Evolutionary conservation across 2,329 filamentous ascomycete species (phyloP), one percentile per base, ranked within the genome.

Genomic region (Botrytis medusae): DNA sequence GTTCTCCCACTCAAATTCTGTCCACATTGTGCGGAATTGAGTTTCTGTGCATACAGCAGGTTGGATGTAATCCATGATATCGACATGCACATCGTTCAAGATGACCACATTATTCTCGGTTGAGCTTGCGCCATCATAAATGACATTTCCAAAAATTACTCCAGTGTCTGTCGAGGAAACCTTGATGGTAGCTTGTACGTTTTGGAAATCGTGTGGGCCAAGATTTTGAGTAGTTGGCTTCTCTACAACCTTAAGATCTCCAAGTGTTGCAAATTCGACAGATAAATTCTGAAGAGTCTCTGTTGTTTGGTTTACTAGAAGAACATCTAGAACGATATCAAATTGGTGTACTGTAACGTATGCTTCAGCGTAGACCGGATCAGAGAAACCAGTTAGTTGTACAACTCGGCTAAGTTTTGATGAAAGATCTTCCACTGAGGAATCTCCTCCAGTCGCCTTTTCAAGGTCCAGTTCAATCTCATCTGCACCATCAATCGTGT

Each of bases 11-110:
- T 99, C 96, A 78, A 99, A 99, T 82, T 99, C 96, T 54, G 96
- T 99, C 96, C 96, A 99, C 96, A 99, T 99, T n/a, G 94, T 97
- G 74, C 96, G 90, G 91, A 99, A 99, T 81, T 98, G 94, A 18
- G 95, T 98, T 86, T 99, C 96, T 7, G 94, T 96, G 87, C 96
- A 99, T 25, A 94, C 91, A 10, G 95, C 95, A 1, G 96, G 96
- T 82, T 98, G 95, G 80, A 99, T 99, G 85, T 99, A 99, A 84
- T 99, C 96, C 96, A 99, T 99, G 77, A 99, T 98, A 81, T 99
- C 96, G 73, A 98, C 95, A 80, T 99, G 96, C 44, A 99, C 90
- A 82, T 99, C 96, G 81, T 98, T 98, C 71, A 99, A 88, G 78
- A 99, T 99, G 72, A 99, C 96, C 14, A 99, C 96, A 77, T 97